Conservation (phyloP, 2,329 filamentous ascomycete species). For the Zelopaecilomyces penicillatus region DNA sequence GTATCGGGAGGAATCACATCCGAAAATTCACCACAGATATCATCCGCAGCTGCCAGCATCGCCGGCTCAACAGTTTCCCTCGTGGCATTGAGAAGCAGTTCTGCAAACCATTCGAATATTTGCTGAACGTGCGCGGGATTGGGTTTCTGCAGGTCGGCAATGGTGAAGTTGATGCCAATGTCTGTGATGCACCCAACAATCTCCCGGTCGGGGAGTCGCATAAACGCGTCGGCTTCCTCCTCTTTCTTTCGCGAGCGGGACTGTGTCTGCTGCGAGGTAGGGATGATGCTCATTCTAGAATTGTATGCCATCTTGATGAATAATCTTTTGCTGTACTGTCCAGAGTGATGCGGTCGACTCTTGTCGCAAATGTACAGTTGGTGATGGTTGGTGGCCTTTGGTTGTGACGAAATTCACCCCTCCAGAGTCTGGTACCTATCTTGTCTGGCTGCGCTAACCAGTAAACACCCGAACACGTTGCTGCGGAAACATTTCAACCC, state of each 20-base stretch:
- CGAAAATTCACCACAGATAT: constrained; percentile 73
- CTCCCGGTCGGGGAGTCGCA: constrained; percentile 59
- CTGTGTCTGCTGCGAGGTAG: constrained; percentile 40
- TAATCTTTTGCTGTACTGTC: background rate
- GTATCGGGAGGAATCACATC: constrained; percentile 85
- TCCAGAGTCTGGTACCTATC: no score
- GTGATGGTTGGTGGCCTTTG: no score
- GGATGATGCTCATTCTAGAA: constrained; percentile 52
- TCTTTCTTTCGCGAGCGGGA: constrained; percentile 50
- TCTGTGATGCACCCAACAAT: constrained; percentile 97
- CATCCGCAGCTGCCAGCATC: constrained; percentile 85
- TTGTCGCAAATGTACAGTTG: no score
- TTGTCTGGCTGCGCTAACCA: no score
- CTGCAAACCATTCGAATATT: constrained; percentile 96
- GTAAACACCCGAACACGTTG: constrained; percentile 1
- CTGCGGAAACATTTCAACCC: constrained; percentile 7
- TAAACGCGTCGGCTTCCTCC: constrained; percentile 51
- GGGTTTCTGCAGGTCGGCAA: constrained; percentile 84
- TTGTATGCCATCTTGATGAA: constrained; percentile 46
- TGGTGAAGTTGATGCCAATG: constrained; percentile 82
- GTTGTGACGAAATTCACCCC: no score
- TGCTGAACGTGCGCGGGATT: constrained; percentile 92
- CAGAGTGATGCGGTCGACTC: background rate
- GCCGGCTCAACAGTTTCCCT: constrained; percentile 89
- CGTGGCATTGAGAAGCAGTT: constrained; percentile 86